Conservation (phyloP, 78 protist species). For the Dictyostelium capitatum region DNA sequence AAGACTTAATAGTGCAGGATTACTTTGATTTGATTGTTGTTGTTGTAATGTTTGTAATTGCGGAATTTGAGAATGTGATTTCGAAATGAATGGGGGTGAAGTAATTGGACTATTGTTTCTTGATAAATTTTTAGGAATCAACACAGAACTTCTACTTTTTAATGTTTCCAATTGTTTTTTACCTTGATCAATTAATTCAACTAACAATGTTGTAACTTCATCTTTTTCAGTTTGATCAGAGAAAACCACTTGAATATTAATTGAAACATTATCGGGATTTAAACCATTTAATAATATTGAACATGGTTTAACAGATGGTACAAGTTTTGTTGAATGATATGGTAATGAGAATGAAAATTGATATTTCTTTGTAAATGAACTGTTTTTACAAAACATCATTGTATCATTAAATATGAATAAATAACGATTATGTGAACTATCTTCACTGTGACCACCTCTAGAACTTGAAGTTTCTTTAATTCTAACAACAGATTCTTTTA, state of each 20-base stretch:
- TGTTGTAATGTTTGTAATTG: neutral
- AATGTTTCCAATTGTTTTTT: slow-evolving; percentile 31
- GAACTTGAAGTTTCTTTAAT: neutral
- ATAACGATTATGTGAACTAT: slow-evolving; percentile 21
- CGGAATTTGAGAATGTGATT: neutral
- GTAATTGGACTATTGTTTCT: neutral
- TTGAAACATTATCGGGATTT: neutral
- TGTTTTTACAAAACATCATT: neutral
- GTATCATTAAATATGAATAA: slow-evolving; percentile 48
- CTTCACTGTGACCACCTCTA: neutral
- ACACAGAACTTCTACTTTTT: neutral
- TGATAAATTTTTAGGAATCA: slow-evolving; percentile 8
- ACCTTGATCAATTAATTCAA: neutral
- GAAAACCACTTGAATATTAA: neutral
- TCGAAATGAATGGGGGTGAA: neutral
- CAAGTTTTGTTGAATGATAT: neutral
- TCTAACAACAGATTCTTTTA: slow-evolving; percentile 16
- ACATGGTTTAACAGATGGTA: slow-evolving; percentile 3
- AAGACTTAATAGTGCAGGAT: slow-evolving; percentile 12
- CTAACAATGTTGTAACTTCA: neutral
- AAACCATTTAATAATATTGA: slow-evolving; percentile 23
- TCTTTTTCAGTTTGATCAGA: slow-evolving; percentile 2
- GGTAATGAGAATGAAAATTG: slow-evolving; percentile 39
- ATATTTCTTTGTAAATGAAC: slow-evolving; percentile 42
- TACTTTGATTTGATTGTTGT: neutral